Base-by-base conservation (phyloP, 2,329 filamentous ascomycete species). In the Orbilia oligospora region DNA sequence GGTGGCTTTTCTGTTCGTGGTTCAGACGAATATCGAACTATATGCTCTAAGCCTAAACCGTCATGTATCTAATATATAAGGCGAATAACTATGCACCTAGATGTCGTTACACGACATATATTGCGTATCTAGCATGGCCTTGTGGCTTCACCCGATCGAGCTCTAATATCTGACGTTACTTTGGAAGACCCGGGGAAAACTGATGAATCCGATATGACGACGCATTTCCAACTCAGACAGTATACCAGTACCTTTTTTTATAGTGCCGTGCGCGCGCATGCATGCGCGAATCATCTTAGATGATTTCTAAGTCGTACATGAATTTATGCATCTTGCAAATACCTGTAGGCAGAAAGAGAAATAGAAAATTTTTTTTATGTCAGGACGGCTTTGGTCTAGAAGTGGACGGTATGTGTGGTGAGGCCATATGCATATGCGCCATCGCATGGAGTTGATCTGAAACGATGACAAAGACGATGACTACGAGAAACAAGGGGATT, bases 71-170 rank as follows among this genome's bases (percentile, higher is more conserved):
- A 27, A 58, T 12, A 38, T 33, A 58, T n/a, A 20, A 20, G 22
- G 66, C 30, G 48, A 48, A 22, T 12, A 18, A 12, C 16, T 46
- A 46, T 46, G 44, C 24, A 48, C 10, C 22, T 22, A 20, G 22
- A 20, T 16, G 18, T 18, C 5, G 73, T 77, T 77, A 71, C 68
- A 77, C 73, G 36, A 33, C 67, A 71, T 77, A 24, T 71, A 77
- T 77, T 77, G 67, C 67, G 73, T 61, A 67, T 61, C 49, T 9
- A 38, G 56, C 53, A 46, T 70, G 66, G 66, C 64, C 41, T 33
- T 69, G 22, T 58, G 36, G 38, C n/a, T 33, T 41, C 38, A 10
- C 38, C 56, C 36, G 27, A 71, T 53, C 46, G 44, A 61, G 51
- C 20, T 65, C 36, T 55, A n/a, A 8, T 33, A 33, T 33, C 36